These are phyloP conservation scores for Hyaloscypha bicolor DNA, from an alignment of 495 filamentous ascomycete species.

Conservation along the genomic window DNA sequence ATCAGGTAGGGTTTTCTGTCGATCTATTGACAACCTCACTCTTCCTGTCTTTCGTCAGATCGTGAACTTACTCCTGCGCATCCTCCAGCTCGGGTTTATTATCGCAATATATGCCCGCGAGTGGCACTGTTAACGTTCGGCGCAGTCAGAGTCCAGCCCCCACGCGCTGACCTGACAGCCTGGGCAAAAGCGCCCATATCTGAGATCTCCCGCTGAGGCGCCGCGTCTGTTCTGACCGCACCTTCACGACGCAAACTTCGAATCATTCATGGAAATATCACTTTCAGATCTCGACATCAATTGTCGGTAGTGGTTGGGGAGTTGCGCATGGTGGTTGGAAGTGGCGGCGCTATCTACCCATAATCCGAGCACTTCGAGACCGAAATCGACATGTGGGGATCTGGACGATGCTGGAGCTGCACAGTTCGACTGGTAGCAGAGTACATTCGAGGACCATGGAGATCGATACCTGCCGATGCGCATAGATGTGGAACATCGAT, in stretches of 20 bases:
- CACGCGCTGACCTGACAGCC: not conserved
- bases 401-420: constrained; percentile 14
- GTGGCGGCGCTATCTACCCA: not conserved
- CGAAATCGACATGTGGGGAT: constrained; percentile 5
- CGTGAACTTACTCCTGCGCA: not conserved
- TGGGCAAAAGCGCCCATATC: not conserved
- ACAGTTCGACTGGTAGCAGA: constrained; percentile 12
- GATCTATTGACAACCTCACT: constrained; percentile 22
- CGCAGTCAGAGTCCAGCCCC: constrained; percentile 2
- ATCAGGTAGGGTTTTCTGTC: constrained; percentile 16
- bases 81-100: not conserved
- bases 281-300: not conserved
- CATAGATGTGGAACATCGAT: not conserved
- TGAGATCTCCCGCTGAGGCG: constrained; percentile 6
- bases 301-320: constrained; percentile 19
- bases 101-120: not conserved
- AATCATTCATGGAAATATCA: constrained; percentile 20
- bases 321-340: not conserved
- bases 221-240: not conserved
- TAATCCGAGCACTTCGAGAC: not conserved
- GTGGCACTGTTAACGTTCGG: not conserved
- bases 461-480: not conserved
- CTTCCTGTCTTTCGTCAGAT: constrained; percentile 5
- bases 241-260: not conserved
- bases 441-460: constrained; percentile 13